These are phyloP conservation scores for Apophysomyces trapeziformis DNA, from an alignment of 371 early-diverging fungal species.

Conservation along the genomic window DNA sequence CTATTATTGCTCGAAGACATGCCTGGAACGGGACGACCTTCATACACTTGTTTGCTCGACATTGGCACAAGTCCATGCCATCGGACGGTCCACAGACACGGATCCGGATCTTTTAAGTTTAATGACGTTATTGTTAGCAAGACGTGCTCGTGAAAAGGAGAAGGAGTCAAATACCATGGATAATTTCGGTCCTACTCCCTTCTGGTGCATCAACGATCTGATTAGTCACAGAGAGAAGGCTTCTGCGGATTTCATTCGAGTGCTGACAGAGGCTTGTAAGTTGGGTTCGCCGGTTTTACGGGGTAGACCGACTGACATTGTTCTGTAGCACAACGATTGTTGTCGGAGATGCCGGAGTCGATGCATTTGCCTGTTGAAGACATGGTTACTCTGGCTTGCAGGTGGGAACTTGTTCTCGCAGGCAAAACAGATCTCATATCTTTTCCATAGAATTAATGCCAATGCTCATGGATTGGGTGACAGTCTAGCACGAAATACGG, in stretches of 20 bases:
- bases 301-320: slow-evolving; percentile 1
- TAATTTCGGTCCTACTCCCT: slow-evolving; percentile 42
- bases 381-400: slow-evolving; percentile 65
- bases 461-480: slow-evolving; percentile 64
- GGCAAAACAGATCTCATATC: neutral
- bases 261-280: slow-evolving; percentile 56
- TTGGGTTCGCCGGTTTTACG: slow-evolving; percentile 7
- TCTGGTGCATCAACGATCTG: slow-evolving; percentile 60
- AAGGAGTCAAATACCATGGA: neutral
- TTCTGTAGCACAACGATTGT: slow-evolving; percentile 36
- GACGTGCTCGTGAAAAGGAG: slow-evolving; percentile 35
- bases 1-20: slow-evolving; percentile 66
- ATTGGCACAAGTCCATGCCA: slow-evolving; percentile 47
- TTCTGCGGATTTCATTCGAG: slow-evolving; percentile 53
- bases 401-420: slow-evolving; percentile 24
- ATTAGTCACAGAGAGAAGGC: slow-evolving; percentile 61
- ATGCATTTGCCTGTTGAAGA: slow-evolving; percentile 52
- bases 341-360: slow-evolving; percentile 52
- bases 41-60: slow-evolving; percentile 60
- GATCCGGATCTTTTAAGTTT: slow-evolving; percentile 61
- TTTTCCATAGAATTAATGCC: slow-evolving; percentile 52
- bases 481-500: slow-evolving; percentile 54
- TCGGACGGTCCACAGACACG: slow-evolving; percentile 54
- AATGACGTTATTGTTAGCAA: slow-evolving; percentile 52
- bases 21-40: slow-evolving; percentile 48